Evolutionary conservation across 768 basidiomycete genomes (phyloP).

Genomic region (Gloeopeniophorella convolvens): DNA sequence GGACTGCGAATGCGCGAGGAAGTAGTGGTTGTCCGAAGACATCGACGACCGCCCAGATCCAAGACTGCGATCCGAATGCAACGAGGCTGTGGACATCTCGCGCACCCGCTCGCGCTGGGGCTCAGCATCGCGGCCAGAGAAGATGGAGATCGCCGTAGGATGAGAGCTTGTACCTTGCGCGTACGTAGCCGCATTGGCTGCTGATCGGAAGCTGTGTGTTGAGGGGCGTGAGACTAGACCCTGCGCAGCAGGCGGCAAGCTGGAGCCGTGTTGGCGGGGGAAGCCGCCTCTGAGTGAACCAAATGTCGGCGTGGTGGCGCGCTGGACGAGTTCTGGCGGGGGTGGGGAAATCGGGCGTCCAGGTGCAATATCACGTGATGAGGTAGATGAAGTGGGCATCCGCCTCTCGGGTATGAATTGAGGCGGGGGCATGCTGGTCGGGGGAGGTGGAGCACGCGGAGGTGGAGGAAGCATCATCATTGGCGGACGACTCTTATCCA

Average conservation of each 20-base stretch:
- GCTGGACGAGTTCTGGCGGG: constrained; percentile 85
- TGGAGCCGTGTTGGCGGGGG: constrained; percentile 61
- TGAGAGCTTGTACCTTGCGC: constrained; percentile 40
- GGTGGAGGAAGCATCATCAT: constrained; percentile 77
- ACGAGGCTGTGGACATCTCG: constrained; percentile 62
- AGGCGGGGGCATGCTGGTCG: constrained; percentile 64
- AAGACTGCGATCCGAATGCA: constrained; percentile 61
- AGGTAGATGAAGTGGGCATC: constrained; percentile 36
- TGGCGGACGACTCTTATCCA: constrained; percentile 78
- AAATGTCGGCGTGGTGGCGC: constrained; percentile 83
- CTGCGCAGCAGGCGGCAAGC: constrained; percentile 64
- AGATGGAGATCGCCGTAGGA: constrained; percentile 39
- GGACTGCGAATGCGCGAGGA: constrained; percentile 35
- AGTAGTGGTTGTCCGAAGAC: constrained; percentile 66
- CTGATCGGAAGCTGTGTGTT: constrained; percentile 78
- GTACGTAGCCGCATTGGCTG: constrained; percentile 51
- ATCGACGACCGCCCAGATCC: constrained; percentile 76
- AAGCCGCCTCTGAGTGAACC: constrained; percentile 51
- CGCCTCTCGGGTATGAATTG: constrained; percentile 68
- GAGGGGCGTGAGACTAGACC: constrained; percentile 68
- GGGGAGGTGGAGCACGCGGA: constrained; percentile 70
- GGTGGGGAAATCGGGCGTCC: constrained; percentile 90
- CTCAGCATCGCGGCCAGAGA: constrained; percentile 28
- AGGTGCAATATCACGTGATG: constrained; percentile 59
- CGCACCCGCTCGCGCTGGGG: constrained; percentile 47